A percentile compares a stretch with the other conserved stretches of the same genome.
phyloP scores from a whole-genome alignment of 1,139 yeast genomes.

The Barnettozyma hawaiiensis region DNA sequence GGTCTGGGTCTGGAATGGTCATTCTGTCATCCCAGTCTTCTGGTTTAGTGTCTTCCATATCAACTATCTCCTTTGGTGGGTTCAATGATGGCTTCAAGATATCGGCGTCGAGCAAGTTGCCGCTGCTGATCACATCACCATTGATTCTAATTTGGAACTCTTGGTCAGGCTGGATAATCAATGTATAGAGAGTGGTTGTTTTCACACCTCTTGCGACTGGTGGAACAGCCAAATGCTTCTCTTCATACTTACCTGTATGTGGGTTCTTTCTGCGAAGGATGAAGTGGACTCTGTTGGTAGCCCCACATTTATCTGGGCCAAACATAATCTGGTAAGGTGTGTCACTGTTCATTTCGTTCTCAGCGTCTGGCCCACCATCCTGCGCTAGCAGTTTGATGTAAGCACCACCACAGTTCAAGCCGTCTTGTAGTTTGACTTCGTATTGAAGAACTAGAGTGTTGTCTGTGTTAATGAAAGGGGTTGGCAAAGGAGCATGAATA shows the following conservation, averaged over 20 bases:
- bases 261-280: conserved; percentile 59
- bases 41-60: conserved; percentile 62
- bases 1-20: conserved; percentile 60
- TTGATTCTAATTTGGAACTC: conserved; percentile 76
- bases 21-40: conserved; percentile 72
- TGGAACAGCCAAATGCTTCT: conserved; percentile 61
- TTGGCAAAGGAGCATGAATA: conserved; percentile 53
- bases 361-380: conserved; percentile 38
- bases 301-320: conserved; percentile 91
- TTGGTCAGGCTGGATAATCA: conserved; percentile 58
- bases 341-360: conserved; percentile 46
- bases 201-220: conserved; percentile 60
- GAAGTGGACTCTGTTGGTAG: conserved; percentile 72
- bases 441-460: conserved; percentile 78
- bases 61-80: conserved; percentile 60
- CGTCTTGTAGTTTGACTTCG: conserved; percentile 78
- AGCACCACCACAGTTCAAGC: conserved; percentile 82
- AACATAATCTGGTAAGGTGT: conserved; percentile 85
- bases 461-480: conserved; percentile 49
- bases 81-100: conserved; percentile 56
- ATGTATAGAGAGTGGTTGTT: conserved; percentile 63
- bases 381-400: conserved; percentile 67
- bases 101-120: conserved; percentile 51
- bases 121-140: conserved; percentile 68
- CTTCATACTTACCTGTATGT: conserved; percentile 51